These are phyloP conservation scores for Colletotrichum sp. DNA, from an alignment of 2,329 filamentous ascomycete species.

Conservation along the genomic window DNA sequence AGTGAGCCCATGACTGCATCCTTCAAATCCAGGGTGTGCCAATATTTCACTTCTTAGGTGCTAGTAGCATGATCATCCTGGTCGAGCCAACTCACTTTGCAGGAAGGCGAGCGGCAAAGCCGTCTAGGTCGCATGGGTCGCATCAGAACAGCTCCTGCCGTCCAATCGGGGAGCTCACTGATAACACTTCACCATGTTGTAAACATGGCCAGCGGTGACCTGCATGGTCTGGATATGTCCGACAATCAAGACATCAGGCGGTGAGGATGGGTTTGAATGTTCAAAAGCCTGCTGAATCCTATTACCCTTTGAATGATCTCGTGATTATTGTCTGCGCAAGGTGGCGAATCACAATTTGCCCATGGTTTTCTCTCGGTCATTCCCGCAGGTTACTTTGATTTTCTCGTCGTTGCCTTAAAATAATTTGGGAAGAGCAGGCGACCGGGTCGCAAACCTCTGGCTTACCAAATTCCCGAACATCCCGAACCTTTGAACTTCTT, in stretches of 20 bases:
- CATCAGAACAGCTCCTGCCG: neutral
- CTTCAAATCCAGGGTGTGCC: neutral
- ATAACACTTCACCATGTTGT: neutral
- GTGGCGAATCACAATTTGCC: neutral
- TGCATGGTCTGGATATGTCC: neutral
- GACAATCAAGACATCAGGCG: neutral
- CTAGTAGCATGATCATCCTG: no score
- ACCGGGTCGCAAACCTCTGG: neutral
- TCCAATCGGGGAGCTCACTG: neutral
- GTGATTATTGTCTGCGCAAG: neutral
- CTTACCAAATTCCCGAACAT: neutral
- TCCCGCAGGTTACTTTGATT: neutral
- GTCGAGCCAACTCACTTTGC: neutral
- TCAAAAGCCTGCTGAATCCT: neutral
- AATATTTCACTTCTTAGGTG: neutral
- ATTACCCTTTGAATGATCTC: rapidly evolving
- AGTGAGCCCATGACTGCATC: neutral
- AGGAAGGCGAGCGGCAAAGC: neutral
- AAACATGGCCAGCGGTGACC: neutral
- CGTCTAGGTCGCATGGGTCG: neutral
- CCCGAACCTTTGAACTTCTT: neutral
- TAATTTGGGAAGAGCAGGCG: rapidly evolving
- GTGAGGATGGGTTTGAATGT: neutral
- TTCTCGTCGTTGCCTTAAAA: neutral
- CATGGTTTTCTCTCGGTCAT: neutral